phyloP scores from a whole-genome alignment of 192 early-diverging fungal genomes.

The Entophlyctis helioformis region DNA sequence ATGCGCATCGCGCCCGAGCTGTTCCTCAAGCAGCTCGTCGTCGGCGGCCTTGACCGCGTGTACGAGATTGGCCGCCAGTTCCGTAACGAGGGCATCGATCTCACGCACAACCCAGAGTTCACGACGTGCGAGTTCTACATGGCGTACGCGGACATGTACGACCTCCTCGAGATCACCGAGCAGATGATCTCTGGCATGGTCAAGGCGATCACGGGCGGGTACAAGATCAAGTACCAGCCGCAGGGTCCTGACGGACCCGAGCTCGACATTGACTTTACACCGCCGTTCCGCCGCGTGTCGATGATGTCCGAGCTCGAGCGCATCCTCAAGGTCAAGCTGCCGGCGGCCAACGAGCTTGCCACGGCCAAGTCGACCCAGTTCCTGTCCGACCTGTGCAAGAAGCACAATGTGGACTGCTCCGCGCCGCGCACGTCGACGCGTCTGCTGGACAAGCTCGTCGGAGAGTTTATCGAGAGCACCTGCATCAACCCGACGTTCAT shows the following conservation, averaged over 20 bases:
- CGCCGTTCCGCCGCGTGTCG: constrained; percentile 85
- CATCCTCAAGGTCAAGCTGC: constrained; percentile 84
- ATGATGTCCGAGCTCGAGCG: constrained; percentile 93
- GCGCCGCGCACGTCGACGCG: constrained; percentile 87
- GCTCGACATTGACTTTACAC: constrained; percentile 88
- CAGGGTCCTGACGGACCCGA: constrained; percentile 66
- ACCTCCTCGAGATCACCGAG: constrained; percentile 95
- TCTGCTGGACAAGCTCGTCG: constrained; percentile 80
- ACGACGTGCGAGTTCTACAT: constrained; percentile 99
- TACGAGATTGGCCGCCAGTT: constrained; percentile 99
- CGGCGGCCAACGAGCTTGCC: constrained; percentile 68
- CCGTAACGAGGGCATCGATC: constrained; percentile 96
- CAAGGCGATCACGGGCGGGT: constrained; percentile 76
- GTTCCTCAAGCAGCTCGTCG: constrained; percentile 95
- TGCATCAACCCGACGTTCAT: constrained; percentile 84
- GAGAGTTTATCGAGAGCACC: constrained; percentile 34
- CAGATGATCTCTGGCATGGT: constrained; percentile 81
- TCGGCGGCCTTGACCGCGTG: constrained; percentile 95
- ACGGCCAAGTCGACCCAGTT: constrained; percentile 77
- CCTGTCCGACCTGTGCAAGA: constrained; percentile 82
- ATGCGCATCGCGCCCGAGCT: constrained; percentile 99
- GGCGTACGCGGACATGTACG: constrained; percentile 97
- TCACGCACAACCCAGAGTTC: constrained; percentile 99
- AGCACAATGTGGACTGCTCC: constrained; percentile 90
- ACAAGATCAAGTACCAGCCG: constrained; percentile 92